Base-by-base conservation (phyloP, 306 rosid genomes). In the Dryas drummondii region DNA sequence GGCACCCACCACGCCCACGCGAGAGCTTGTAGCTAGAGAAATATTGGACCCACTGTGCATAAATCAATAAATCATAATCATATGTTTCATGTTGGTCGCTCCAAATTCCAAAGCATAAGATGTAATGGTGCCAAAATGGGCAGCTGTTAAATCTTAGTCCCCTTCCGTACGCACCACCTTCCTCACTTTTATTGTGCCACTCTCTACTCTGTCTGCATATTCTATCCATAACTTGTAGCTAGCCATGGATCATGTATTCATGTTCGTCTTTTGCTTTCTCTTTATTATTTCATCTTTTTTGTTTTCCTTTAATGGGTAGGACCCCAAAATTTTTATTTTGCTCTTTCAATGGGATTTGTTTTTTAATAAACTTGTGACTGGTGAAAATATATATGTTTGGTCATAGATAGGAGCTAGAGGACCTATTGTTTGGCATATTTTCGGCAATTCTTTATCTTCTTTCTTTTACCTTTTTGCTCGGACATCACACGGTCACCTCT, bases 121-220 rank as follows among this genome's bases (percentile, higher is more conserved):
- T 81, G 66, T 4, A 42, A 14, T 14, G 78, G 68, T 64, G 53
- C 63, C 71, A 48, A 58, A 78, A 56, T 82, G 80, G 78, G 63
- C 69, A 67, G 75, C 69, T 63, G 84, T 89, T 86, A 81, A 88
- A 89, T 89, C 85, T 32, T 8, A 86, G 91, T 81, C 73, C 85
- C 93, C 87, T 82, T 84, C 85, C 82, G 79, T 82, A 79, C 87
- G 78, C 81, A 74, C 69, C 89, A 84, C 70, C 72, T 40, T 81
- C 84, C 69, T 54, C 71, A 49, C 80, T 71, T 70, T 72, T 71
- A 71, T 66, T 13, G 66, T 40, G 40, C 67, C 55, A 68, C 64
- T 53, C 61, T 71, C 46, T 41, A 22, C 17, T 44, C 10, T 51
- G 64, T 47, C 71, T 76, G 79, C 70, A 47, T 70, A 46, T 47